Conservation (phyloP, 139 green algal genomes). For the Micromonas pusilla region DNA sequence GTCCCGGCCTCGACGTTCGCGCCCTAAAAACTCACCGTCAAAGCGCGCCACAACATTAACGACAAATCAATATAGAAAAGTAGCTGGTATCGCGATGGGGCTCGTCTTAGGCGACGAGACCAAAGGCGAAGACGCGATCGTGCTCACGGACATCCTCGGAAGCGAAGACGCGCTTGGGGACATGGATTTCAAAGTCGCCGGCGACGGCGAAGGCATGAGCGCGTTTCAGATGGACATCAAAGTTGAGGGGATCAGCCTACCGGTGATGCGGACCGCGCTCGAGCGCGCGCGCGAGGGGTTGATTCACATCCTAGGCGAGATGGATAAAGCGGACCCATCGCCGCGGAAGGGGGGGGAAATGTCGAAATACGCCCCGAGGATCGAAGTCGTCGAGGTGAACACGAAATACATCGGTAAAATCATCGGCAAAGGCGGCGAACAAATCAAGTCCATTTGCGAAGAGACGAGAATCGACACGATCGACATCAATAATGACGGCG, state of each 20-base stretch:
- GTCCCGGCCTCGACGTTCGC: too few relatives aligned
- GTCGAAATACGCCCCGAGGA: conserved; percentile 51
- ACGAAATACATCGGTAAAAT: conserved; percentile 54
- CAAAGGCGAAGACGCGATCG: conserved; percentile 46
- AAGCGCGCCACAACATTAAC: too few relatives aligned
- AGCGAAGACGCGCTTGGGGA: conserved; percentile 90
- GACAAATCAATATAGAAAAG: conserved; percentile 32
- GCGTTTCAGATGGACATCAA: conserved; percentile 94
- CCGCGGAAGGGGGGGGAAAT: conserved; percentile 52
- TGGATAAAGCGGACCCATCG: conserved; percentile 58
- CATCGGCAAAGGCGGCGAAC: conserved; percentile 75
- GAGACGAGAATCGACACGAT: conserved; percentile 46
- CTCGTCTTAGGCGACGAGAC: conserved; percentile 70
- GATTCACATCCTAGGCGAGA: conserved; percentile 69
- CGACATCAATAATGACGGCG: conserved; percentile 49
- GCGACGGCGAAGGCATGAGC: conserved; percentile 58
- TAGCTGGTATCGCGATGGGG: conserved; percentile 96
- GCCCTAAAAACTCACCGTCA: too few relatives aligned
- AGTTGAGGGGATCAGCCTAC: conserved; percentile 83
- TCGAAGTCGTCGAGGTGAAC: conserved; percentile 44
- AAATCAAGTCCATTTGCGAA: conserved; percentile 61
- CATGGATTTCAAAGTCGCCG: conserved; percentile 98
- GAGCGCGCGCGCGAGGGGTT: conserved; percentile 52
- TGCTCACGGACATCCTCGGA: conserved; percentile 89
- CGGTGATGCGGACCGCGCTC: conserved; percentile 74